phyloP scores from a whole-genome alignment of 495 filamentous ascomycete genomes.

The Chaetomium cochliodes region DNA sequence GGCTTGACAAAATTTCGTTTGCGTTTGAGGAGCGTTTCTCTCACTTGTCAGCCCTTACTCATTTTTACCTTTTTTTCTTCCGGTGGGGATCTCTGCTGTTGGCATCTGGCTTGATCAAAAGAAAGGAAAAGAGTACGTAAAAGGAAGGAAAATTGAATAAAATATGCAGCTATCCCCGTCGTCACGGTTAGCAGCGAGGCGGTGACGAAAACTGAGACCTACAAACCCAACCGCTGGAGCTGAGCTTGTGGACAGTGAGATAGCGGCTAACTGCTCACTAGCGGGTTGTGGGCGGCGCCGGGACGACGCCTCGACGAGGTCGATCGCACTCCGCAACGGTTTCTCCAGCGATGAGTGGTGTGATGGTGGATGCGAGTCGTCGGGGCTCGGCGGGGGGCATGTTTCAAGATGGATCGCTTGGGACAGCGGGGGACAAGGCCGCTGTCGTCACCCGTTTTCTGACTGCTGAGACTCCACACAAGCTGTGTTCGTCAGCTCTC shows the following conservation, averaged over 20 bases:
- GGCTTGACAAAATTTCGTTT: slow-evolving; percentile 8
- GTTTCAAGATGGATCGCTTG: slow-evolving; percentile 10
- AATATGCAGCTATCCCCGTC: not conserved
- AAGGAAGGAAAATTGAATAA: too few relatives aligned
- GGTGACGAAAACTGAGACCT: not conserved
- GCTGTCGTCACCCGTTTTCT: slow-evolving; percentile 4
- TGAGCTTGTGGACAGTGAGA: not conserved
- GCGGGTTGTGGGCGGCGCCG: not conserved
- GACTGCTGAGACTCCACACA: not conserved
- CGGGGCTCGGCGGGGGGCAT: not conserved
- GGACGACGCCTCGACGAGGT: not conserved
- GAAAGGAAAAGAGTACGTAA: too few relatives aligned
- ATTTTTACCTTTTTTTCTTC: not conserved
- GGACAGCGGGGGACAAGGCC: not conserved
- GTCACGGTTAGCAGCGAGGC: not conserved
- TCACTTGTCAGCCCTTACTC: not conserved
- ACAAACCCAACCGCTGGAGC: not conserved
- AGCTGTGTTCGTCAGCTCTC: slow-evolving; percentile 5
- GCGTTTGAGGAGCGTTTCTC: slow-evolving; percentile 2
- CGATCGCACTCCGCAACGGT: not conserved
- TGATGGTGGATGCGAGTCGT: not conserved
- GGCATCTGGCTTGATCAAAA: too few relatives aligned
- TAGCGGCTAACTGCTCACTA: too few relatives aligned
- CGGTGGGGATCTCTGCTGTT: not conserved
- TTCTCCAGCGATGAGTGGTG: not conserved